Percentiles rank a stretch among this genome's conserved stretches.
Conservation (phyloP, 495 filamentous ascomycete genomes). For the Niebla homalea region DNA sequence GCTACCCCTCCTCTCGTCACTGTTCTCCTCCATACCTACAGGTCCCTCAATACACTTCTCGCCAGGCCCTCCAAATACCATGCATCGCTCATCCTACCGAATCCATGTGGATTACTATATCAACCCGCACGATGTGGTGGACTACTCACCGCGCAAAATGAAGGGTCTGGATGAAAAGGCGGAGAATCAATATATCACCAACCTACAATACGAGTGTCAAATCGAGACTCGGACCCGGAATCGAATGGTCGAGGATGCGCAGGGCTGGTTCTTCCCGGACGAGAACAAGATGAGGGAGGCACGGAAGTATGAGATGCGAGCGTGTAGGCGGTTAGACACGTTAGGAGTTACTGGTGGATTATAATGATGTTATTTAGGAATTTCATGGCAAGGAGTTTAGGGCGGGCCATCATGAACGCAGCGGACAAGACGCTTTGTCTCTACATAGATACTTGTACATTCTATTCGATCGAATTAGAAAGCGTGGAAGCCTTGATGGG, state of each 20-base stretch:
- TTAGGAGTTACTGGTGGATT: slow-evolving; percentile 16
- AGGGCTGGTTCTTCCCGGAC: slow-evolving; percentile 81
- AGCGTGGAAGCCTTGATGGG: too few relatives aligned
- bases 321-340: slow-evolving; percentile 38
- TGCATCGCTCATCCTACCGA: slow-evolving; percentile 53
- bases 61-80: slow-evolving; percentile 53
- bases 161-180: slow-evolving; percentile 61
- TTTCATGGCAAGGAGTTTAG: not conserved
- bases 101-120: slow-evolving; percentile 72
- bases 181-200: slow-evolving; percentile 55
- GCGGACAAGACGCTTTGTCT: too few relatives aligned
- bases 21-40: slow-evolving; percentile 54
- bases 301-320: slow-evolving; percentile 44
- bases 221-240: slow-evolving; percentile 48
- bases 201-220: slow-evolving; percentile 57
- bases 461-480: too few relatives aligned
- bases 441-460: too few relatives aligned
- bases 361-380: not conserved
- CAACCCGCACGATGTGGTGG: slow-evolving; percentile 61
- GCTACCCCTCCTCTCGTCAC: slow-evolving; percentile 67
- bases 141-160: slow-evolving; percentile 52
- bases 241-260: slow-evolving; percentile 60
- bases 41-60: slow-evolving; percentile 58
- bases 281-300: slow-evolving; percentile 59
- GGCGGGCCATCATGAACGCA: too few relatives aligned